phyloP scores from a whole-genome alignment of 805 yeast genomes.

The Saccharomycopsis sp. region DNA sequence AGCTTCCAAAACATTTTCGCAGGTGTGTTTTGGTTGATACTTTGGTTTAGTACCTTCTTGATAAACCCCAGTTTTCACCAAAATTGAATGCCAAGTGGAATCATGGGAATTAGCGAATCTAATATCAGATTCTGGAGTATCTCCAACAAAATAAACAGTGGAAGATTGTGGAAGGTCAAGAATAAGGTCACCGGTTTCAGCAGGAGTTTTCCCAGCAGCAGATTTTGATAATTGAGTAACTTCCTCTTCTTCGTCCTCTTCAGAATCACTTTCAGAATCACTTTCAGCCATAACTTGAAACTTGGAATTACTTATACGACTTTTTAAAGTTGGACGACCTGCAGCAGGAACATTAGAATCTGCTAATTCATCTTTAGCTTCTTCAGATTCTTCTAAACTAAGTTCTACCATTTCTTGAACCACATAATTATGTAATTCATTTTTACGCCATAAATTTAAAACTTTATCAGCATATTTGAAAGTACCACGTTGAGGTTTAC shows the following conservation, averaged over 20 bases:
- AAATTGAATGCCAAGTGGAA: slow-evolving; percentile 72
- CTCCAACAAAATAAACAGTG: slow-evolving; percentile 83
- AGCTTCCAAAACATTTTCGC: slow-evolving; percentile 70
- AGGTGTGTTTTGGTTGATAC: slow-evolving; percentile 65
- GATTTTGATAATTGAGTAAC: neutral
- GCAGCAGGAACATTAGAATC: slow-evolving; percentile 5
- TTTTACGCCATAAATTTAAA: slow-evolving; percentile 66
- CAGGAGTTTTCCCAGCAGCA: slow-evolving; percentile 4
- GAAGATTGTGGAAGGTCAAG: slow-evolving; percentile 71
- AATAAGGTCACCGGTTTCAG: slow-evolving; percentile 3
- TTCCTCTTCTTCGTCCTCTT: neutral
- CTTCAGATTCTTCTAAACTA: slow-evolving; percentile 30
- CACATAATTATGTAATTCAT: slow-evolving; percentile 64
- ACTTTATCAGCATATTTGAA: slow-evolving; percentile 77
- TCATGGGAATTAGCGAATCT: slow-evolving; percentile 83
- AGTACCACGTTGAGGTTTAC: slow-evolving; percentile 85
- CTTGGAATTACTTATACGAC: slow-evolving; percentile 17
- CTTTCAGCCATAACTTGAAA: slow-evolving; percentile 21
- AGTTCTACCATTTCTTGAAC: slow-evolving; percentile 34
- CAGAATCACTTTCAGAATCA: slow-evolving; percentile 23
- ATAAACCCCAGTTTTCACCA: slow-evolving; percentile 82
- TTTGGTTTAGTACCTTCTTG: slow-evolving; percentile 72
- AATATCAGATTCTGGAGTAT: slow-evolving; percentile 82
- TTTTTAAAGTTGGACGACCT: slow-evolving; percentile 11
- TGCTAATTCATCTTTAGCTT: slow-evolving; percentile 27